Base-by-base conservation (phyloP, 192 early-diverging fungal genomes). In the Linnemannia hyalina region DNA sequence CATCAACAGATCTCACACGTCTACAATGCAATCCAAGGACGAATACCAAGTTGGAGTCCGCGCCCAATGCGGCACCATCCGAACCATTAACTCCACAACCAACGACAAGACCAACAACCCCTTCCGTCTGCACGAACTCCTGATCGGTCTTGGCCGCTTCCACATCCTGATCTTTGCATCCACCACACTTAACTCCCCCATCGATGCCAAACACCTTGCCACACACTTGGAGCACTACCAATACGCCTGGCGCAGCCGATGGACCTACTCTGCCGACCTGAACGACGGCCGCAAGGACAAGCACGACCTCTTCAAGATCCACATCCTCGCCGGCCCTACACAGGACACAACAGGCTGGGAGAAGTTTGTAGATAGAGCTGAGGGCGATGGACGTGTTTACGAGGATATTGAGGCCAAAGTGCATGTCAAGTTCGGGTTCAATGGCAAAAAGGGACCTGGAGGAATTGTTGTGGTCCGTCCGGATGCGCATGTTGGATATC, bases 151-250 rank as follows among this genome's bases (percentile, higher is more conserved):
- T 20, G 76, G 72, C 44, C 72, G 82, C 10, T 83, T 83, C 41
- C 82, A 83, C 36, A 75, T 83, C 18, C 68, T 83, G 1, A 73
- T 83, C 49, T 83, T 83, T 60, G 63, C 73, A 4, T 78, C 82
- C 4, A 73, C 75, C 26, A 74, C 42, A 22, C 57, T 83, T 18
- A 42, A 57, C 8, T 63, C 55, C 18, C 22, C 54, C 15, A 72
- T 70, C 2, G 57, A 32, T 5, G 46, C 68, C 38, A 78, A 78
- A 46, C 70, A 83, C 20, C 81, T 83, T 6, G 55, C 47, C 16
- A 6, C 74, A 6, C 78, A 78, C 22, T 78, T 78, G 11, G 68
- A 83, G 18, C 49, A 49, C 7, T 47, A 46, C 23, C 10, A 75
- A 0, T 26, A 65, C 29, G 44, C n/a, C 4, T 83, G 82, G 82